These are phyloP conservation scores for Colletotrichum godetiae DNA, from an alignment of 2,329 filamentous ascomycete species.

Conservation along the genomic window DNA sequence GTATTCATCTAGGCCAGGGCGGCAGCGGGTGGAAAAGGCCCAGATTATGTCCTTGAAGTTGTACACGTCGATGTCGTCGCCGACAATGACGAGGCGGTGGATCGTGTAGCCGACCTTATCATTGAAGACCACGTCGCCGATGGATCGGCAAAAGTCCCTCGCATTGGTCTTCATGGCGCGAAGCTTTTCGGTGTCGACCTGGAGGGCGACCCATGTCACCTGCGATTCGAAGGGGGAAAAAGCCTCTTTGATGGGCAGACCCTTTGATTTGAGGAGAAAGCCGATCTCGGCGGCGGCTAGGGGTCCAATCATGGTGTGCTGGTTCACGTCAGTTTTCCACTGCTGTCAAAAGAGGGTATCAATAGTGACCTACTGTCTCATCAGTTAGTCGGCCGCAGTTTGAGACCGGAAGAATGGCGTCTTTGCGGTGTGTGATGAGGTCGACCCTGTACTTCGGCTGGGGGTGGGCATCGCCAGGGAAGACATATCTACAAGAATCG, in stretches of 20 bases:
- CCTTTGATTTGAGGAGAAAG: conserved; percentile 46
- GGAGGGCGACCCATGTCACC: conserved; percentile 61
- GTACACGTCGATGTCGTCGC: conserved; percentile 62
- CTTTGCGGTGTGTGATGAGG: conserved; percentile 58
- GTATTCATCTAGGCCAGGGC: conserved; percentile 55
- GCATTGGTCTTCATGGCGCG: conserved; percentile 63
- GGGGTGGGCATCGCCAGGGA: neutral
- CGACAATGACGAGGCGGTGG: conserved; percentile 57
- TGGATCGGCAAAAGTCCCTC: conserved; percentile 48
- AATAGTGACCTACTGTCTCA: conserved; percentile 46
- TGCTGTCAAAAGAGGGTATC: neutral
- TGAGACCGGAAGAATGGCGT: conserved; percentile 60
- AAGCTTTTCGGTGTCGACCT: conserved; percentile 68
- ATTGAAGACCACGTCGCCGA: conserved; percentile 56
- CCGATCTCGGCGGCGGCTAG: conserved; percentile 56
- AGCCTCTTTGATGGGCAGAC: conserved; percentile 56
- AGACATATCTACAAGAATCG: conserved; percentile 42
- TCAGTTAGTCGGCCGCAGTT: conserved; percentile 57
- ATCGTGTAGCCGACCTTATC: conserved; percentile 55
- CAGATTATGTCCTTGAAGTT: conserved; percentile 59
- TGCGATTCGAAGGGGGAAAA: conserved; percentile 58
- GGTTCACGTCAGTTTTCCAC: neutral
- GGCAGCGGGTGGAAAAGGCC: conserved; percentile 60
- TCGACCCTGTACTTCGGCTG: conserved; percentile 56
- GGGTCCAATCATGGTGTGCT: conserved; percentile 50